phyloP scores from a whole-genome alignment of 805 yeast genomes.

The Lachancea nothofagi region DNA sequence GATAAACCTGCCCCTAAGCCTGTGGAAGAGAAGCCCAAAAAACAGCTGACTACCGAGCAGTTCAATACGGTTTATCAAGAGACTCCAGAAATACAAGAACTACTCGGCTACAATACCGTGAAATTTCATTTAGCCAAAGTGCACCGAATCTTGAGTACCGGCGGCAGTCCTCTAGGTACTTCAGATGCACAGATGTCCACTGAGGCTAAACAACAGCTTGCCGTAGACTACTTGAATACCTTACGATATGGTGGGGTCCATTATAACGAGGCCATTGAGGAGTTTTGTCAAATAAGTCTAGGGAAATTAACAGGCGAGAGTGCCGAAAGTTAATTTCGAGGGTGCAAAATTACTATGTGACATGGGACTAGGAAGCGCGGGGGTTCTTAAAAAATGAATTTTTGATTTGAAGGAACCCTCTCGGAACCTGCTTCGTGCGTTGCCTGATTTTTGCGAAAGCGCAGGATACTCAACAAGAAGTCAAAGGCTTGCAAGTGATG shows the following conservation, averaged over 20 bases:
- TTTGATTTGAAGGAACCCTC: no score
- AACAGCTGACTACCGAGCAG: constrained; percentile 13
- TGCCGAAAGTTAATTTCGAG: no score
- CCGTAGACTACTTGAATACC: constrained; percentile 52
- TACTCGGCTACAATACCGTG: constrained; percentile 42
- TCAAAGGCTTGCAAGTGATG: no score
- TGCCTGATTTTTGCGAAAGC: no score
- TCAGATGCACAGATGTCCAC: constrained; percentile 21
- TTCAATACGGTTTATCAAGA: constrained; percentile 33
- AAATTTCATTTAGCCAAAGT: constrained; percentile 52
- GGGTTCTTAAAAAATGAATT: no score
- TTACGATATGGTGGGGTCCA: constrained; percentile 55
- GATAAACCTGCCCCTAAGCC: constrained; percentile 3
- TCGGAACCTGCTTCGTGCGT: no score
- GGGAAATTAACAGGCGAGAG: constrained; percentile 2
- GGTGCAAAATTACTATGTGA: no score
- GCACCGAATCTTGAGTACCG: constrained; percentile 38
- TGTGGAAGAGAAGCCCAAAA: not conserved
- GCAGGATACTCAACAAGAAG: no score
- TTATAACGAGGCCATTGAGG: constrained; percentile 57
- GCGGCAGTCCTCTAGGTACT: constrained; percentile 14
- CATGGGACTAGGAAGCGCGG: no score
- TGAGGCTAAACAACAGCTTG: constrained; percentile 43
- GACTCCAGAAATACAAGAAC: constrained; percentile 39
- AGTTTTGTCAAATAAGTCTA: constrained; percentile 41